Base-by-base conservation (phyloP, 108 stramenopile genomes). In the Skeletonema tropicum region DNA sequence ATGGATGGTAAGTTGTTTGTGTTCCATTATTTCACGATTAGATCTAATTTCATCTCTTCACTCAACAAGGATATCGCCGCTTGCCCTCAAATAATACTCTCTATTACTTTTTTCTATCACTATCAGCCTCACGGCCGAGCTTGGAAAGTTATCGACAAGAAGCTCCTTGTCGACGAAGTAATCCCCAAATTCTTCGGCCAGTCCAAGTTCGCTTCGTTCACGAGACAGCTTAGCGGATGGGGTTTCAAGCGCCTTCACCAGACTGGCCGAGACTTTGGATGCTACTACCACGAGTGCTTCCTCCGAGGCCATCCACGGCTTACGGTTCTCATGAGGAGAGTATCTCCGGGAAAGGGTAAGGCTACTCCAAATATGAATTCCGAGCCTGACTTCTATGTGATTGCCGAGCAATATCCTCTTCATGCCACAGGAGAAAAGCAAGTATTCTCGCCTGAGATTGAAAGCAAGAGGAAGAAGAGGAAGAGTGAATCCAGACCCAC, bases 201-300 rank as follows among this genome's bases (percentile, higher is more conserved):
- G 52, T 32, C 29, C 30, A 29, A 32, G 30, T 60, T 21, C 59
- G 19, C 59, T 29, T 60, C 59, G 2, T 60, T 60, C 59, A 60
- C 59, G 0, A 60, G 19, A 3, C 59, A 60, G 59, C 59, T 60
- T 12, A 33, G 30, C 14, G 19, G 19, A 60, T 60, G 59, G 59
- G 59, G 59, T 5, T 60, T 60, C 59, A 60, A 60, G 19, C 9
- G 59, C 3, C 59, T 60, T 4, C 19, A 60, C 5, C 3, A 32
- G 23, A 14, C 59, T 14, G 59, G 59, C 15, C 59, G 12, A 36
- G 68, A 68, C 52, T 17, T 36, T n/a, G 68, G 68, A 2, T 68
- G 52, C 36, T 68, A 68, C 52, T 68, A 68, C 31, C 55, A 68
- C 36, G 52, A 68, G 55, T 68, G 68, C 31, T 68, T 68, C 52